Evolutionary conservation across 805 yeast species (phyloP).

Genomic region (Wickerhamiella hasegawae): DNA sequence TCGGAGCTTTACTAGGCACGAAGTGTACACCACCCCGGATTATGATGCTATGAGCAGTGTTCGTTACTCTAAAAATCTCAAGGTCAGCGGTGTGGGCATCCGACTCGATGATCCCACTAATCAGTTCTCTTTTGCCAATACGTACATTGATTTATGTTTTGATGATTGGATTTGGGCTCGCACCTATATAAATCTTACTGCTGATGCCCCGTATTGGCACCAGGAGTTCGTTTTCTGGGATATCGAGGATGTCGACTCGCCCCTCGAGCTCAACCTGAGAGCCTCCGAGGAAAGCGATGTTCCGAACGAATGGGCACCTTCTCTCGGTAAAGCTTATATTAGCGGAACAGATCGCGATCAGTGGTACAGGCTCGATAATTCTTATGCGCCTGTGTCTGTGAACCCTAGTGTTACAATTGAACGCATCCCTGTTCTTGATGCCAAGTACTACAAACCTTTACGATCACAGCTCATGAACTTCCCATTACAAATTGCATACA

Average conservation of each 20-base stretch:
- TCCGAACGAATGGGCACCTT: background rate
- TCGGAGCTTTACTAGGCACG: conserved; percentile 14
- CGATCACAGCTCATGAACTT: conserved; percentile 38
- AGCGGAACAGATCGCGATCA: background rate
- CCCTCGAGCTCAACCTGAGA: conserved; percentile 12
- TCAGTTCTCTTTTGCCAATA: conserved; percentile 11
- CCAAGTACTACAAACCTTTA: conserved; percentile 41
- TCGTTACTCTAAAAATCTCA: conserved; percentile 6
- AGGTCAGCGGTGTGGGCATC: conserved; percentile 1
- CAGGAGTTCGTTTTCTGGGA: conserved; percentile 49
- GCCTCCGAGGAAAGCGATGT: background rate
- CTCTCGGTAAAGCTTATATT: background rate
- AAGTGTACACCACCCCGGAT: conserved; percentile 13
- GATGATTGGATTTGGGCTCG: conserved; percentile 68
- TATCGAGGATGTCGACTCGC: conserved; percentile 34
- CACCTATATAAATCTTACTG: conserved; percentile 42
- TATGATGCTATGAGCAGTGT: conserved; percentile 8
- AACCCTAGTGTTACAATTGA: conserved; percentile 15
- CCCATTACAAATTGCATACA: conserved; percentile 34
- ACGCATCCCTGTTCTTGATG: conserved; percentile 28
- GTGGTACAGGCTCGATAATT: conserved; percentile 6
- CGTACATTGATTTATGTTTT: conserved; percentile 54
- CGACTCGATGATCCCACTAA: conserved; percentile 3
- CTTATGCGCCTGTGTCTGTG: conserved; percentile 11
- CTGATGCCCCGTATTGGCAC: conserved; percentile 62